These are phyloP conservation scores for Meyerozyma athensensis DNA, from an alignment of 1,139 yeast species.

Conservation along the genomic window DNA sequence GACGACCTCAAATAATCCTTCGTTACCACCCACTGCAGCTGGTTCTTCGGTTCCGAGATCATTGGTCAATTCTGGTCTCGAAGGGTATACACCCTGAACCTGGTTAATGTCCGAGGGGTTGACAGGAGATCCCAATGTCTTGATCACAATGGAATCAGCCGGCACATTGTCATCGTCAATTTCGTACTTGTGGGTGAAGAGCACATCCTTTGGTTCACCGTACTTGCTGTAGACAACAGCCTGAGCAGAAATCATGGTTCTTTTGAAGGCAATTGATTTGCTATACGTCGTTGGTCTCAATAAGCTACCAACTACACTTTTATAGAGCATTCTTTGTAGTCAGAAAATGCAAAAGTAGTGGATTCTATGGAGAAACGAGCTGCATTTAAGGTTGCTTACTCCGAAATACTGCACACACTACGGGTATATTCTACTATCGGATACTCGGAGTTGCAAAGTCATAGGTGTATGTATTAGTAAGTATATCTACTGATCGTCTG, in stretches of 20 bases:
- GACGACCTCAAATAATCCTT: constrained; percentile 83
- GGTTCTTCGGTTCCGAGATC: constrained; percentile 51
- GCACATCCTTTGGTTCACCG: constrained; percentile 57
- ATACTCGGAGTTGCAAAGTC: no score
- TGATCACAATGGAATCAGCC: constrained; percentile 47
- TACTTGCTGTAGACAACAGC: constrained; percentile 55
- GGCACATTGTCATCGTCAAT: constrained; percentile 42
- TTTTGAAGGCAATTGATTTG: constrained; percentile 10
- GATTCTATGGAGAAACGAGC: no score
- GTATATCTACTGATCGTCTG: no score
- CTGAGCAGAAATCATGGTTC: constrained; percentile 49
- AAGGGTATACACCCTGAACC: constrained; percentile 89
- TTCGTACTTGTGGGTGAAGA: constrained; percentile 48
- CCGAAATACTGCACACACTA: no score
- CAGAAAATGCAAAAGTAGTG: no score
- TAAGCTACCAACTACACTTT: no score
- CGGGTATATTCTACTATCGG: no score
- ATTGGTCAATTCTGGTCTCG: constrained; percentile 60
- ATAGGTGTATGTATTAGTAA: no score
- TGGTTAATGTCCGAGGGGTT: constrained; percentile 92
- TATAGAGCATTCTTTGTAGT: no score
- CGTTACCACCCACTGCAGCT: constrained; percentile 84
- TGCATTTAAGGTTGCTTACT: no score
- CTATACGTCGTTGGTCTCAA: no score
- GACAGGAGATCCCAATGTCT: constrained; percentile 79